Percentiles rank a stretch among this genome's conserved stretches.
Conservation (phyloP, 345 rosid species). For the Gossypium rotundifolium region DNA sequence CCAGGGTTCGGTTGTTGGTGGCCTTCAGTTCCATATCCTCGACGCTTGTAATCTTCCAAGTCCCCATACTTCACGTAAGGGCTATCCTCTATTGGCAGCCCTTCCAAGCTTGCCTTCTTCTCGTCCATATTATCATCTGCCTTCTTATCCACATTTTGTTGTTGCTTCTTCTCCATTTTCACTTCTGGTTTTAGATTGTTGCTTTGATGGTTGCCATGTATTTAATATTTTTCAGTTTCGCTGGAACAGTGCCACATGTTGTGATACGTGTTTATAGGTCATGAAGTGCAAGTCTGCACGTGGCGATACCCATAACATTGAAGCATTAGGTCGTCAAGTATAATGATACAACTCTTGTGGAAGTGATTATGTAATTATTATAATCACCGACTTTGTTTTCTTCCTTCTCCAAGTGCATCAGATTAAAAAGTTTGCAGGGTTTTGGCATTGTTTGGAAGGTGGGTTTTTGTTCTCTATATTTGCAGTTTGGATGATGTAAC, state of each 20-base stretch:
- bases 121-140: not conserved
- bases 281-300: not conserved
- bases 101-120: slow-evolving; percentile 13
- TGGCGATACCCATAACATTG: slow-evolving; percentile 5
- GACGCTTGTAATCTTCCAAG: slow-evolving; percentile 46
- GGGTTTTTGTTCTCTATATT: not conserved
- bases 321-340: not conserved
- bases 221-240: not conserved
- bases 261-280: slow-evolving; percentile 9
- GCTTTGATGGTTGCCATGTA: not conserved
- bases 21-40: slow-evolving; percentile 57
- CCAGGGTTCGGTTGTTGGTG: slow-evolving; percentile 47
- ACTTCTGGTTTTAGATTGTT: not conserved
- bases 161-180: slow-evolving; percentile 12
- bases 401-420: too few species aligned
- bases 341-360: not conserved
- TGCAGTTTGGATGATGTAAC: not conserved
- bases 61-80: slow-evolving; percentile 33
- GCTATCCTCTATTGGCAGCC: slow-evolving; percentile 29
- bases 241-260: slow-evolving; percentile 13
- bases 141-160: slow-evolving; percentile 11
- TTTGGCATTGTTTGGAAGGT: too few species aligned
- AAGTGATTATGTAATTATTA: too few species aligned
- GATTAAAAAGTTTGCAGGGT: too few species aligned
- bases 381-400: too few species aligned